Evolutionary conservation across 2,329 filamentous ascomycete species (phyloP).

Genomic region (Aureobasidium sp.): DNA sequence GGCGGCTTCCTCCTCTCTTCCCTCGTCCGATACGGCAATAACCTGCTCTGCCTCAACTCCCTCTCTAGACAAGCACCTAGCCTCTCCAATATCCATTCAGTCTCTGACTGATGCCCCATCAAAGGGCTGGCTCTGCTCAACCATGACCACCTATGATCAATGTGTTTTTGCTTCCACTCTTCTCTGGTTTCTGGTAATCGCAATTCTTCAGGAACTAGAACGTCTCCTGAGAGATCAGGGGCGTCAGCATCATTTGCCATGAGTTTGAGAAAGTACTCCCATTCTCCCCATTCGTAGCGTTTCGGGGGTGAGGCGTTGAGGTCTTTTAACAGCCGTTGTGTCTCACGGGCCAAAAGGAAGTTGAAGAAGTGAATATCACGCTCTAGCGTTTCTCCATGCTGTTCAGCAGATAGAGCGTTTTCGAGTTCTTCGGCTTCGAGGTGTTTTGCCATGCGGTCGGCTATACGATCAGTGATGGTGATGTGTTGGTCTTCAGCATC

Average conservation of each 20-base stretch:
- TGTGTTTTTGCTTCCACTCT: conserved; percentile 15
- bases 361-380: conserved; percentile 46
- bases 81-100: conserved; percentile 64
- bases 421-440: conserved; percentile 36
- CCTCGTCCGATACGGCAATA: conserved; percentile 20
- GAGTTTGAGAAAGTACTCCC: conserved; percentile 42
- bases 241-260: conserved; percentile 39
- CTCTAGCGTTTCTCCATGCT: conserved; percentile 35
- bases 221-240: conserved; percentile 17
- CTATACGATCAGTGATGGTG: conserved; percentile 16
- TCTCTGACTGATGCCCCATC: conserved; percentile 60
- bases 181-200: conserved; percentile 17
- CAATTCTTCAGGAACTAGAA: conserved; percentile 17
- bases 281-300: conserved; percentile 32
- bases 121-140: conserved; percentile 60
- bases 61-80: conserved; percentile 49
- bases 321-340: conserved; percentile 36
- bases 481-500: not conserved
- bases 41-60: conserved; percentile 33
- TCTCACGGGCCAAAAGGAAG: conserved; percentile 38
- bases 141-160: conserved; percentile 56
- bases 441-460: conserved; percentile 30
- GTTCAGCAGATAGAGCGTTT: conserved; percentile 33
- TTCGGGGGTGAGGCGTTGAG: conserved; percentile 30
- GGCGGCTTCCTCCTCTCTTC: conserved; percentile 25